These are phyloP conservation scores for Lepiota subincarnata DNA, from an alignment of 768 basidiomycete species.

Conservation along the genomic window DNA sequence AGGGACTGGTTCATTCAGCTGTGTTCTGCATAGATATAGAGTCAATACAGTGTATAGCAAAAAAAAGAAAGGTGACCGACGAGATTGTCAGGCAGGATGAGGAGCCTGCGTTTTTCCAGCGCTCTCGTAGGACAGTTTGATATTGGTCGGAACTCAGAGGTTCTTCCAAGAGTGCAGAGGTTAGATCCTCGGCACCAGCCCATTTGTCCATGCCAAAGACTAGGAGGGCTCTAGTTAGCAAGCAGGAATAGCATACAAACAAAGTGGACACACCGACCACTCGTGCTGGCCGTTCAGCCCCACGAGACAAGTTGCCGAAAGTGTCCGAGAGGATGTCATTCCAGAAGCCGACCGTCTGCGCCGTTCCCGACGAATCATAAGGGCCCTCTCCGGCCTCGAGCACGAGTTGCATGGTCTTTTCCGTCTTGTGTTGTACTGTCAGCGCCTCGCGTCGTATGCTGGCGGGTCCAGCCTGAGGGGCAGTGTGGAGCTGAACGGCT, in stretches of 20 bases:
- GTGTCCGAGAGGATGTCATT: slow-evolving; percentile 34
- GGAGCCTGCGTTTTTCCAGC: slow-evolving; percentile 38
- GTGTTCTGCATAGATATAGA: slow-evolving; percentile 26
- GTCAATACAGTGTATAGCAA: slow-evolving; percentile 1
- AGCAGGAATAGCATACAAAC: slow-evolving; percentile 5
- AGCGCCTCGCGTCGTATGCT: slow-evolving; percentile 27
- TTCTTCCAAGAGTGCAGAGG: slow-evolving; percentile 68
- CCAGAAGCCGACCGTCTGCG: slow-evolving; percentile 43
- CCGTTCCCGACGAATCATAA: slow-evolving; percentile 15
- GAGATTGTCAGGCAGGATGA: slow-evolving; percentile 32
- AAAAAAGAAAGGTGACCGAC: slow-evolving; percentile 23
- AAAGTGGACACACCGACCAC: slow-evolving; percentile 42
- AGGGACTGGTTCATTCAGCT: slow-evolving; percentile 11
- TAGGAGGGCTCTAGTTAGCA: slow-evolving; percentile 20
- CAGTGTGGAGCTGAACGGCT: too few relatives aligned
- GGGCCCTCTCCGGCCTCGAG: slow-evolving; percentile 21
- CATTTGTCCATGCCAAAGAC: slow-evolving; percentile 57
- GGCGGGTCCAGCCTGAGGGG: not conserved
- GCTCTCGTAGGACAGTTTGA: slow-evolving; percentile 38
- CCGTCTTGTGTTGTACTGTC: slow-evolving; percentile 47
- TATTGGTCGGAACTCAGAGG: slow-evolving; percentile 55
- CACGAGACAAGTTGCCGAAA: slow-evolving; percentile 29
- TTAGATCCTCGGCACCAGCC: slow-evolving; percentile 52
- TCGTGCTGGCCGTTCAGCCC: slow-evolving; percentile 33
- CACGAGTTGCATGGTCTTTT: slow-evolving; percentile 40